phyloP scores from a whole-genome alignment of 176 grass and related monocot species.

The Miscanthus lutarioriparius region DNA sequence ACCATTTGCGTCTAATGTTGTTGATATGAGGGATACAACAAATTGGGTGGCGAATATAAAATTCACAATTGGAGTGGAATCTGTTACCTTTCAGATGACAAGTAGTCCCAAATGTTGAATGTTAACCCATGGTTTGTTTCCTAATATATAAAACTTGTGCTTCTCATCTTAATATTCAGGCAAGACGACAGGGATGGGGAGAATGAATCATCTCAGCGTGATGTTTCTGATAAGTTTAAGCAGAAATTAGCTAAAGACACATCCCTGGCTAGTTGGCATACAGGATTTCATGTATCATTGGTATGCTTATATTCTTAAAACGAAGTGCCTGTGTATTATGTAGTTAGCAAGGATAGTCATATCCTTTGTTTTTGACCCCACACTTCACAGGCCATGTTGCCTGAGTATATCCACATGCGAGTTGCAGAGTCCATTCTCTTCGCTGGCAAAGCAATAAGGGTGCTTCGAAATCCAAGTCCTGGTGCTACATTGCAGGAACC shows the following conservation, averaged over 20 bases:
- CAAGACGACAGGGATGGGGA: conserved; percentile 70
- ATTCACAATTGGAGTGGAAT: background rate
- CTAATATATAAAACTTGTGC: conserved; percentile 8
- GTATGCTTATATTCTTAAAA: conserved; percentile 53
- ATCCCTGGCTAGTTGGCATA: conserved; percentile 80
- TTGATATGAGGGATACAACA: background rate
- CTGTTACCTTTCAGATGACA: background rate
- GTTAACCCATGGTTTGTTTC: background rate
- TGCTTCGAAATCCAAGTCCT: conserved; percentile 88
- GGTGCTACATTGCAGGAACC: conserved; percentile 63
- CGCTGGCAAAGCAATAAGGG: conserved; percentile 90
- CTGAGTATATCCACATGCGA: conserved; percentile 93
- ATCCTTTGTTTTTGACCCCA: conserved; percentile 27
- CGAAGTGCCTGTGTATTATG: conserved; percentile 9
- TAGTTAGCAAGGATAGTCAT: conserved; percentile 34
- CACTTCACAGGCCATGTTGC: conserved; percentile 85
- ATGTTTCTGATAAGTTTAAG: conserved; percentile 59
- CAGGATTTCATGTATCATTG: conserved; percentile 96
- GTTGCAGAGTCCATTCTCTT: conserved; percentile 98
- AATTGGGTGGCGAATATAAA: background rate
- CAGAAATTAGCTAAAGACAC: conserved; percentile 70
- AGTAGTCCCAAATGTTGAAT: background rate
- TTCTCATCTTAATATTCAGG: conserved; percentile 57
- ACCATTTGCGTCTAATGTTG: conserved; percentile 17
- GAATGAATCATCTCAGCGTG: conserved; percentile 56